Conservation (phyloP, 2,329 filamentous ascomycete species). For the Colletotrichum neosansevieriae region DNA sequence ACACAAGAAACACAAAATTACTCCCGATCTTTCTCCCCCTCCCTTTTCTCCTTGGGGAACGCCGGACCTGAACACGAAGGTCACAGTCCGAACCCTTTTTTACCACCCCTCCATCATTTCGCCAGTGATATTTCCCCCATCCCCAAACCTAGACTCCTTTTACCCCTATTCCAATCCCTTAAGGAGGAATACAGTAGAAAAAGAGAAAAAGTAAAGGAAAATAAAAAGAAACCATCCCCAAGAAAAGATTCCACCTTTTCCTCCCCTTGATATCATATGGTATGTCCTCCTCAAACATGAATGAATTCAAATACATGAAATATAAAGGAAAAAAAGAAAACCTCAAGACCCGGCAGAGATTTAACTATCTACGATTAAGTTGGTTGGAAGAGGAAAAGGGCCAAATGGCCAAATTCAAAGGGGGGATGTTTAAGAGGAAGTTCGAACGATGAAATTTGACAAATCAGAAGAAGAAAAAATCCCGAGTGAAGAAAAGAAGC, state of each 20-base stretch:
- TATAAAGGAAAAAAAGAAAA: not conserved
- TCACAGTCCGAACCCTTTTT: no score
- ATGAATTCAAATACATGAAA: constrained; percentile 1
- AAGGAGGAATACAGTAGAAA: not conserved
- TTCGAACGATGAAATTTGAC: not conserved
- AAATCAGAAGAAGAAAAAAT: not conserved
- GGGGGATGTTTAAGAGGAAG: no score
- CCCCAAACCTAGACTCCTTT: not conserved
- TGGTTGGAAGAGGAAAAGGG: constrained; percentile 8
- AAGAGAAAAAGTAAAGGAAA: not conserved
- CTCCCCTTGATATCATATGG: constrained; percentile 41
- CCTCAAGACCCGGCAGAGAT: constrained; percentile 16
- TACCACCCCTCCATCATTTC: no score
- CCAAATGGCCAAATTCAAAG: not conserved
- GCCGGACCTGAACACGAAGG: no score
- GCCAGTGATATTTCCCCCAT: not conserved
- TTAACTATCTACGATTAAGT: constrained; percentile 40
- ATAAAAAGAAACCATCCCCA: not conserved
- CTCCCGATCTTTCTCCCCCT: not conserved
- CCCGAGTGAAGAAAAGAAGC: not conserved
- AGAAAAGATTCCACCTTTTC: constrained; percentile 27
- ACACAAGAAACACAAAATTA: not conserved
- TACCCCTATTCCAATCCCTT: no score
- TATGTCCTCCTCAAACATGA: constrained; percentile 36
- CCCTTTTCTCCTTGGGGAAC: no score